phyloP scores from a whole-genome alignment of 2,329 filamentous ascomycete species.

The Phaeosphaeriaceae sp. region DNA sequence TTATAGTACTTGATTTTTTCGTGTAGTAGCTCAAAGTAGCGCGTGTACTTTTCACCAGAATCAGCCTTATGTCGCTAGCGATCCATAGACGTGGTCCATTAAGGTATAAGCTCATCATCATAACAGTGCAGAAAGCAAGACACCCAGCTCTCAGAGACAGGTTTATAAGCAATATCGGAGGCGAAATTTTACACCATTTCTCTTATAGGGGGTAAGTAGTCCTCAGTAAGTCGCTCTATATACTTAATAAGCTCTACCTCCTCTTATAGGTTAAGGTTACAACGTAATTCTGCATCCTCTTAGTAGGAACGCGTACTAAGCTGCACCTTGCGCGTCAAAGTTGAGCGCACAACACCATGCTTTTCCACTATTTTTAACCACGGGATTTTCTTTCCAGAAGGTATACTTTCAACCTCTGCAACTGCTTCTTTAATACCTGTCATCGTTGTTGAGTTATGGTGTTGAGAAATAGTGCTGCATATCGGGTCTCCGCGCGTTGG shows the following conservation, averaged over 20 bases:
- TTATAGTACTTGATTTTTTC: constrained; percentile 13
- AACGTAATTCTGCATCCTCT: too few species aligned
- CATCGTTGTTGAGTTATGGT: too few species aligned
- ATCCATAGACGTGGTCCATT: constrained; percentile 23
- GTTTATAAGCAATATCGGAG: constrained; percentile 10
- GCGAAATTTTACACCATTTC: constrained; percentile 22
- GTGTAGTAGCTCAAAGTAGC: constrained; percentile 18
- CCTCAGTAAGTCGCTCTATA: constrained; percentile 17
- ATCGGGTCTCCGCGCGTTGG: too few species aligned
- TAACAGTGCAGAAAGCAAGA: constrained; percentile 17
- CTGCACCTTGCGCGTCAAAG: too few species aligned
- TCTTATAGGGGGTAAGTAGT: constrained; percentile 20
- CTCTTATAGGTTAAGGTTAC: constrained; percentile 14
- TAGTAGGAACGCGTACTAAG: too few species aligned
- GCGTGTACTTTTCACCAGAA: constrained; percentile 18
- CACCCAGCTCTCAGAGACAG: constrained; percentile 19
- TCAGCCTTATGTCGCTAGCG: constrained; percentile 22
- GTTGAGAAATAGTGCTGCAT: too few species aligned
- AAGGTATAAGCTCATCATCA: constrained; percentile 9
- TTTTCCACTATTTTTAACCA: too few species aligned
- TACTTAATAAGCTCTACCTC: too few species aligned
- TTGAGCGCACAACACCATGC: too few species aligned
- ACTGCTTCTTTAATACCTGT: too few species aligned
- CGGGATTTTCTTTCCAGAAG: too few species aligned
- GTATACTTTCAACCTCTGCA: too few species aligned